phyloP scores from a whole-genome alignment of 768 basidiomycete genomes.

The Suillus paluster region DNA sequence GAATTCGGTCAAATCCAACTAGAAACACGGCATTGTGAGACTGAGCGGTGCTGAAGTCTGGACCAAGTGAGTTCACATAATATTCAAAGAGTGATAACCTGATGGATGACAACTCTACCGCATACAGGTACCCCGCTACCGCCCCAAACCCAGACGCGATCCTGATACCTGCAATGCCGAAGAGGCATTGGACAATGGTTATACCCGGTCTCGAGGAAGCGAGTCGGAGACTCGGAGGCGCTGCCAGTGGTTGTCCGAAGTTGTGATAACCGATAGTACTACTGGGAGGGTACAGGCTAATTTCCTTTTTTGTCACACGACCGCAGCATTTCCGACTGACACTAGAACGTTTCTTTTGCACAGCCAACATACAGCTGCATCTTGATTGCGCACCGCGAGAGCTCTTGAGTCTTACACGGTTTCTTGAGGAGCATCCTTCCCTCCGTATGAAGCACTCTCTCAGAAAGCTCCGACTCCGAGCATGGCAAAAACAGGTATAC shows the following conservation, averaged over 20 bases:
- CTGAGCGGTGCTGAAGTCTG: slow-evolving; percentile 39
- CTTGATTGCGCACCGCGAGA: too few relatives aligned
- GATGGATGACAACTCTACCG: slow-evolving; percentile 57
- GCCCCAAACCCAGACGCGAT: slow-evolving; percentile 53
- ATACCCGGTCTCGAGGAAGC: slow-evolving; percentile 57
- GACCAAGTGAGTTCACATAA: neutral
- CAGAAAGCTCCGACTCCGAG: neutral
- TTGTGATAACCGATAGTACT: too few relatives aligned
- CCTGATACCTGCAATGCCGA: slow-evolving; percentile 47
- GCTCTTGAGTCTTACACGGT: too few relatives aligned
- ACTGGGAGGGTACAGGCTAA: too few relatives aligned
- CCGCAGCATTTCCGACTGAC: too few relatives aligned
- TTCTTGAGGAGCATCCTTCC: too few relatives aligned
- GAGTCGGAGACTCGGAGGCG: too few relatives aligned
- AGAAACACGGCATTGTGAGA: slow-evolving; percentile 52
- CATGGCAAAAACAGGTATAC: neutral
- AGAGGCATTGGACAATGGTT: slow-evolving; percentile 44
- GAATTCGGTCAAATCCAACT: slow-evolving; percentile 74
- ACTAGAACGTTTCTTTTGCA: too few relatives aligned
- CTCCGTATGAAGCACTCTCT: neutral
- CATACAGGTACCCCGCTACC: slow-evolving; percentile 64
- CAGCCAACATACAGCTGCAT: too few relatives aligned
- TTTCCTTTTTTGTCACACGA: too few relatives aligned
- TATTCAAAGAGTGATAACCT: slow-evolving; percentile 37
- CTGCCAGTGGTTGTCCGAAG: too few relatives aligned